A percentile compares a stretch with the other conserved stretches of the same genome.
These are phyloP conservation scores for Suhomyces tanzawaensis DNA, from an alignment of 805 yeast species.

Conservation along the genomic window DNA sequence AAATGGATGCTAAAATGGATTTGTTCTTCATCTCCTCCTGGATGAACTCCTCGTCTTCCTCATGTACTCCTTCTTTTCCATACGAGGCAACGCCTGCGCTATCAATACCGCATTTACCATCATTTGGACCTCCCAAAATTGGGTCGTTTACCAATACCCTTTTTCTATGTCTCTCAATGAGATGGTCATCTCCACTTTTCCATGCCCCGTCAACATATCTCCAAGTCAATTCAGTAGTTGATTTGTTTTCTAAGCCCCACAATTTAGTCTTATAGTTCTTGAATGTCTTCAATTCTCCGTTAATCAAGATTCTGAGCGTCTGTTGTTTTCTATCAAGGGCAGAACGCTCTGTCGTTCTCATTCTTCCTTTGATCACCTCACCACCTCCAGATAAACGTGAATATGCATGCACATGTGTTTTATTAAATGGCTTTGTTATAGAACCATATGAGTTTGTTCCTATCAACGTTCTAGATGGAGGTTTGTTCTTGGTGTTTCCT, in stretches of 20 bases:
- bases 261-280: slow-evolving; percentile 71
- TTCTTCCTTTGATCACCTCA: slow-evolving; percentile 55
- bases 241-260: slow-evolving; percentile 82
- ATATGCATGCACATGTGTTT: slow-evolving; percentile 22
- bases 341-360: slow-evolving; percentile 55
- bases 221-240: slow-evolving; percentile 59
- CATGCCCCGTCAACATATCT: slow-evolving; percentile 65
- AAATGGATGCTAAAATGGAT: slow-evolving; percentile 34
- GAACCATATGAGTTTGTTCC: slow-evolving; percentile 39
- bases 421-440: slow-evolving; percentile 27
- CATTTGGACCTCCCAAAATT: slow-evolving; percentile 7
- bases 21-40: slow-evolving; percentile 28
- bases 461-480: slow-evolving; percentile 28
- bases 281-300: slow-evolving; percentile 54
- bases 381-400: slow-evolving; percentile 35
- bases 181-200: slow-evolving; percentile 77
- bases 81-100: slow-evolving; percentile 25
- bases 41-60: slow-evolving; percentile 8
- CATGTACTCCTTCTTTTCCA: slow-evolving; percentile 15
- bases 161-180: slow-evolving; percentile 53
- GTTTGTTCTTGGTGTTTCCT: slow-evolving; percentile 34
- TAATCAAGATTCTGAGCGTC: slow-evolving; percentile 62
- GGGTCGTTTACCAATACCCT: slow-evolving; percentile 9
- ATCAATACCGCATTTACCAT: slow-evolving; percentile 22
- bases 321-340: slow-evolving; percentile 40